These are phyloP conservation scores for Primulina tabacum DNA, from an alignment of 257 asterid genomes.

Conservation along the genomic window DNA sequence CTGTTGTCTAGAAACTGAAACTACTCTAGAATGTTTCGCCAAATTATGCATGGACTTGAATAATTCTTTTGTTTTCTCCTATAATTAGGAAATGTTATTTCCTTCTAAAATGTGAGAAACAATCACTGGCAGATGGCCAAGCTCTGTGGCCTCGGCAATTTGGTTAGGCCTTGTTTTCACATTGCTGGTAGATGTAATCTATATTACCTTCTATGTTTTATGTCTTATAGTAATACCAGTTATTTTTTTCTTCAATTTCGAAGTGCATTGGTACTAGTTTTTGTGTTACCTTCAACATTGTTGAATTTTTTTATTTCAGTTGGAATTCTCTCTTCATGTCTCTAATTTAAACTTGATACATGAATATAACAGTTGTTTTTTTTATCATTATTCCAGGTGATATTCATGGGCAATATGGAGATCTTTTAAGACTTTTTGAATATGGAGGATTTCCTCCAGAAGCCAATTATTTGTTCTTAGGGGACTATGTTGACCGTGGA, in stretches of 20 bases:
- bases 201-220: not conserved
- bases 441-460: slow-evolving; percentile 65
- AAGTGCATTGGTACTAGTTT: not conserved
- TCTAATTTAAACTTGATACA: not conserved
- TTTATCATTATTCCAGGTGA: slow-evolving; percentile 38
- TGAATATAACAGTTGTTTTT: not conserved
- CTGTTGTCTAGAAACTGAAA: not conserved
- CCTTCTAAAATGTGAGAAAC: no score
- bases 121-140: not conserved
- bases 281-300: not conserved
- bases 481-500: slow-evolving; percentile 64
- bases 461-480: slow-evolving; percentile 60
- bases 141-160: not conserved
- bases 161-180: not conserved
- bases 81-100: not conserved
- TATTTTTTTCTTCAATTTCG: not conserved
- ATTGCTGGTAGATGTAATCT: not conserved
- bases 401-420: slow-evolving; percentile 61
- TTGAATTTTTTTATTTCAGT: not conserved
- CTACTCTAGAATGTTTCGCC: no score
- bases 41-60: not conserved
- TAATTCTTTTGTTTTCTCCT: not conserved
- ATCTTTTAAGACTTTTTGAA: slow-evolving; percentile 57
- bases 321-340: not conserved
- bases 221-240: not conserved